phyloP scores from a whole-genome alignment of 768 basidiomycete species.

The Termitomyces sp. region DNA sequence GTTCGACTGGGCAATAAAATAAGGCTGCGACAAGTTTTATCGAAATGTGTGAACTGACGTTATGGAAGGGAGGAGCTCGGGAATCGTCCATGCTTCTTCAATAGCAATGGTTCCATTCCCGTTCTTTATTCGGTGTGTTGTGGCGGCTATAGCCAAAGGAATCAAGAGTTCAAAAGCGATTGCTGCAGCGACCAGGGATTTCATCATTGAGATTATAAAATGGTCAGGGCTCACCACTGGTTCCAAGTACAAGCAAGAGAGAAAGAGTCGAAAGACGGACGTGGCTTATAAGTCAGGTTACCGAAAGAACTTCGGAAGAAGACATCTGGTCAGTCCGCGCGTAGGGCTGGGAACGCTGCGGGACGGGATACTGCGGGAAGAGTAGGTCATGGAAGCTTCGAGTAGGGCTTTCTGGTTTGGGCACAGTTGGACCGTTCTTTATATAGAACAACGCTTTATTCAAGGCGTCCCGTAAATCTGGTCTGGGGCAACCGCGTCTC shows the following conservation, averaged over 20 bases:
- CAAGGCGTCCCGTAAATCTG: background rate
- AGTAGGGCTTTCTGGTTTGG: background rate
- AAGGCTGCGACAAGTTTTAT: background rate
- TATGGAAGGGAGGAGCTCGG: slow-evolving; percentile 22
- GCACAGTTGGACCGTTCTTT: background rate
- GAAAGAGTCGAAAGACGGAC: background rate
- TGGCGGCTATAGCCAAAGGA: background rate
- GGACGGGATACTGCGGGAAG: background rate
- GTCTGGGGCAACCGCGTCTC: background rate
- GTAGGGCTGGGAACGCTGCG: background rate
- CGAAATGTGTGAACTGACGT: slow-evolving; percentile 14
- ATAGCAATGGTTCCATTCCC: slow-evolving; percentile 32
- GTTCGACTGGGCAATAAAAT: slow-evolving; percentile 1
- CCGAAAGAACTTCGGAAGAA: background rate
- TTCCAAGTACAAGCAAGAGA: background rate
- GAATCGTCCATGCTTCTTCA: slow-evolving; percentile 35
- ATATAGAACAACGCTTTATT: background rate
- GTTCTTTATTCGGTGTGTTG: slow-evolving; percentile 18
- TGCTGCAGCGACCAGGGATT: background rate
- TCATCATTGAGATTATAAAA: background rate
- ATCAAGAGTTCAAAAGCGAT: background rate
- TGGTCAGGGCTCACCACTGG: background rate
- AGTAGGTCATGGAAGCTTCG: background rate
- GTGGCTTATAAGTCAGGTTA: background rate
- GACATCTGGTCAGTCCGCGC: background rate